These are phyloP conservation scores for Amborella trichopoda DNA, from an alignment of 164 flowering plant species.

Conservation along the genomic window DNA sequence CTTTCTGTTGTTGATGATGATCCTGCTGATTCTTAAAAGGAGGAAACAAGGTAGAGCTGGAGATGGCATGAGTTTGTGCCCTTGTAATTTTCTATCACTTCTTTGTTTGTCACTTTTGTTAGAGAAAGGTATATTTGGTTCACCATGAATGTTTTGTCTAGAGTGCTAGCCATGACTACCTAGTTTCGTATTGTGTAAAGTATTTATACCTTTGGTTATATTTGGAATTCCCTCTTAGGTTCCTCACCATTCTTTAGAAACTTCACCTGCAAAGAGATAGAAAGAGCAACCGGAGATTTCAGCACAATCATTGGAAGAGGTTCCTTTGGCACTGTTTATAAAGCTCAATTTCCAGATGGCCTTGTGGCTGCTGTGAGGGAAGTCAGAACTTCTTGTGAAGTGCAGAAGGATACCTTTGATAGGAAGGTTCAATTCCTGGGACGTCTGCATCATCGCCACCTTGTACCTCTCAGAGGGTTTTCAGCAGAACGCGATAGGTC, in stretches of 20 bases:
- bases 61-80: too few relatives aligned
- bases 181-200: too few relatives aligned
- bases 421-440: conserved; percentile 51
- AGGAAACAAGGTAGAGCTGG: too few relatives aligned
- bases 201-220: too few relatives aligned
- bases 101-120: too few relatives aligned
- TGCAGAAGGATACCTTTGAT: conserved; percentile 33
- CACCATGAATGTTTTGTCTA: too few relatives aligned
- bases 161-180: too few relatives aligned
- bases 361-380: conserved; percentile 51
- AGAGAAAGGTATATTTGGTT: too few relatives aligned
- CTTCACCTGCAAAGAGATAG: conserved; percentile 54
- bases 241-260: conserved; percentile 31
- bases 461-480: conserved; percentile 56
- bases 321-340: conserved; percentile 42
- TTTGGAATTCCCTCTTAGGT: conserved; percentile 34
- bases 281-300: conserved; percentile 67
- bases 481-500: conserved; percentile 53
- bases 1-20: too few relatives aligned
- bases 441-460: conserved; percentile 69
- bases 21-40: too few relatives aligned
- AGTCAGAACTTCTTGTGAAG: conserved; percentile 23
- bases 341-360: conserved; percentile 55
- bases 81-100: too few relatives aligned
- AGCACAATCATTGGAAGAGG: conserved; percentile 30